Conservation (phyloP, 176 grass and related monocot species). For the barley (Hordeum vulgare) region DNA sequence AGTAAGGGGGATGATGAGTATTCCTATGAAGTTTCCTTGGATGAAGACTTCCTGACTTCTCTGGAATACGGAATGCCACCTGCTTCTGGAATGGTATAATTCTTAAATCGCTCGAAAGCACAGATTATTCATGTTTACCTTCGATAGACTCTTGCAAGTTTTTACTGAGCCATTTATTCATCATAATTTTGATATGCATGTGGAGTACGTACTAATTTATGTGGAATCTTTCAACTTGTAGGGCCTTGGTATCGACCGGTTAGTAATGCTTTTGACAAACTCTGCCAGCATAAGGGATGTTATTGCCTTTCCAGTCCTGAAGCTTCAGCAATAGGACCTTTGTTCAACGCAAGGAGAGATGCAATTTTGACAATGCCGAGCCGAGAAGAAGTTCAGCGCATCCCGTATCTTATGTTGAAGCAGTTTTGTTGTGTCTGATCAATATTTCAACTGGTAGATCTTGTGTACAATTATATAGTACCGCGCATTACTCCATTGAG, state of each 20-base stretch:
- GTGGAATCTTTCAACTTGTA: slow-evolving; percentile 4
- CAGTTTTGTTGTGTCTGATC: background rate
- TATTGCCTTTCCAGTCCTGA: slow-evolving; percentile 86
- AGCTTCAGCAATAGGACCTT: slow-evolving; percentile 62
- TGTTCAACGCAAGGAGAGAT: background rate
- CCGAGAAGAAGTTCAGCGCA: background rate
- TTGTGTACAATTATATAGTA: background rate
- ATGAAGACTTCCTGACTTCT: slow-evolving; percentile 89
- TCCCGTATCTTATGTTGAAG: background rate
- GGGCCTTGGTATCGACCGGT: slow-evolving; percentile 85
- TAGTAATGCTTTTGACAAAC: slow-evolving; percentile 93
- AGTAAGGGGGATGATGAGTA: slow-evolving; percentile 54
- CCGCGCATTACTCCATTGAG: background rate
- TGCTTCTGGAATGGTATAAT: slow-evolving; percentile 88
- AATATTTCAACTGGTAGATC: background rate
- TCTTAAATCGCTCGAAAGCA: too few species aligned
- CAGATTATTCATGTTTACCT: background rate
- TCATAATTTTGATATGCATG: background rate
- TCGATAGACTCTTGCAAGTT: background rate
- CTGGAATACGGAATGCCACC: slow-evolving; percentile 99
- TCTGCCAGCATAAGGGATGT: slow-evolving; percentile 92
- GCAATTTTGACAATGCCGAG: background rate
- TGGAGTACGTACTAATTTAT: background rate
- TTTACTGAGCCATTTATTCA: slow-evolving; percentile 4
- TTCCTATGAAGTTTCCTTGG: slow-evolving; percentile 88